These are phyloP conservation scores for Rhizopogon rudus DNA, from an alignment of 768 basidiomycete genomes.

Conservation along the genomic window DNA sequence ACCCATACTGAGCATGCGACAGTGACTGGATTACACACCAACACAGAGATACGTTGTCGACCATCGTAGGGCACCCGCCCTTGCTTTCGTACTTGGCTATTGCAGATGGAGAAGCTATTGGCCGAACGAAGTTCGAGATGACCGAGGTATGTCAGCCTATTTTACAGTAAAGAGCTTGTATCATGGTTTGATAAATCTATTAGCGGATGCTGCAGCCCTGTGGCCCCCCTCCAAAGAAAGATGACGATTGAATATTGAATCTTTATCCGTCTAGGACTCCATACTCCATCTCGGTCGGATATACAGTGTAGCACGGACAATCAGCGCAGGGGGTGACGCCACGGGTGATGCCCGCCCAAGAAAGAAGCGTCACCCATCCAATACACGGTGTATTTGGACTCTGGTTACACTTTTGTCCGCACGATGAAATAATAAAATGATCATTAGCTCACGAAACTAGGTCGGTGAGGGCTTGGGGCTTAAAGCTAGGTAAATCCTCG, in stretches of 20 bases:
- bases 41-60: conserved; percentile 91
- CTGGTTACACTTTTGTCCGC: no score
- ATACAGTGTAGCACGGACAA: no score
- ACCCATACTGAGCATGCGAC: conserved; percentile 10
- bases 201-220: conserved; percentile 95
- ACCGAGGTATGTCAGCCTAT: conserved; percentile 61
- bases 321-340: no score
- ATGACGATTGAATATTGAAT: conserved; percentile 51
- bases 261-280: no score
- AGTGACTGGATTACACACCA: conserved; percentile 99
- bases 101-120: conserved; percentile 92
- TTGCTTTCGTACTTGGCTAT: conserved; percentile 84
- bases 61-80: conserved; percentile 88
- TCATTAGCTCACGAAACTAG: no score
- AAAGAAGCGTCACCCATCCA: no score
- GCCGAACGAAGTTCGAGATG: conserved; percentile 89
- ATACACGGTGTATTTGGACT: no score
- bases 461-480: no score
- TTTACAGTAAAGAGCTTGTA: conserved; percentile 15
- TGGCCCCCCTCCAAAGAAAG: conserved; percentile 86
- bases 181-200: background rate
- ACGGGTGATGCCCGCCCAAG: no score
- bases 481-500: no score
- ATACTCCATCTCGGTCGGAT: no score
- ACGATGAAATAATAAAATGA: no score